phyloP scores from a whole-genome alignment of 23 red algal species.

The Gracilaria vermiculophylla region DNA sequence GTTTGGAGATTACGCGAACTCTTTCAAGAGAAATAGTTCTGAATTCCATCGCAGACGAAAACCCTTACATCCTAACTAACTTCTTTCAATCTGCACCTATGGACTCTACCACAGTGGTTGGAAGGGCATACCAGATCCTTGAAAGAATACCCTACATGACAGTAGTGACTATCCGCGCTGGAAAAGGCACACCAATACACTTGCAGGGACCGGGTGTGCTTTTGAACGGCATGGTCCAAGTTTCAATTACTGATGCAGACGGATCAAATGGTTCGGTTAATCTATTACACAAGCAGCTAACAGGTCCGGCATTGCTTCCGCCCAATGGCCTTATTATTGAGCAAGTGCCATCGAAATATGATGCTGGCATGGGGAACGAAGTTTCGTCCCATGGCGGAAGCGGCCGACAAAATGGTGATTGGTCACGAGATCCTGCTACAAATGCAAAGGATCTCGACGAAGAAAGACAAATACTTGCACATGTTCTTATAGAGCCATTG shows the following conservation, averaged over 20 bases:
- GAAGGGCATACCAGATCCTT: constrained; percentile 21
- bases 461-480: constrained; percentile 24
- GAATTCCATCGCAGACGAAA: constrained; percentile 30
- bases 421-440: neutral
- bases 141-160: constrained; percentile 57
- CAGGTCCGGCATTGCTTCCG: constrained; percentile 55
- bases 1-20: constrained; percentile 49
- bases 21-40: constrained; percentile 57
- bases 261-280: constrained; percentile 32
- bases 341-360: constrained; percentile 18
- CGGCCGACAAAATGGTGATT: neutral
- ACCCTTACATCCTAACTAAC: constrained; percentile 34
- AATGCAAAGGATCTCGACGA: neutral
- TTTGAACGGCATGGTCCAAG: constrained; percentile 51
- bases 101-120: constrained; percentile 26
- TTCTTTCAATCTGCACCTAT: constrained; percentile 11
- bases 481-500: constrained; percentile 35
- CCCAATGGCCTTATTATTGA: constrained; percentile 27
- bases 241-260: constrained; percentile 40
- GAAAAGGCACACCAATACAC: neutral
- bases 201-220: constrained; percentile 60
- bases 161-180: constrained; percentile 15
- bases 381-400: neutral
- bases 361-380: neutral
- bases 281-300: constrained; percentile 48